These are phyloP conservation scores for Suhomyces ambrosiae DNA, from an alignment of 1,139 yeast species.

Conservation along the genomic window DNA sequence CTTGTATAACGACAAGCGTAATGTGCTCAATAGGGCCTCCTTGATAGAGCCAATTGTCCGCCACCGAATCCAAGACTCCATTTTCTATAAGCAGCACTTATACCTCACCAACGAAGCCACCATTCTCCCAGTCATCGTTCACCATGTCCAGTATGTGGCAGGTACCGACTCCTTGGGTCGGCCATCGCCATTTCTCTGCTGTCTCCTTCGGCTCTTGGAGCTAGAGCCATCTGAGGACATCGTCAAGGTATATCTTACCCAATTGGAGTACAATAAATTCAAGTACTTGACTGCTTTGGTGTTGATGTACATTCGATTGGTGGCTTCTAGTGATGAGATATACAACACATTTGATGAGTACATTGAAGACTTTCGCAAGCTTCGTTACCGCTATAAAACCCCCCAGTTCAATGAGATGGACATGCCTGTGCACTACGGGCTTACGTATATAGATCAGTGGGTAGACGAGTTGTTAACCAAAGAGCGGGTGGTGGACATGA, in stretches of 20 bases:
- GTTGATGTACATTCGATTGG: constrained; percentile 59
- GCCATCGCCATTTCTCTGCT: constrained; percentile 67
- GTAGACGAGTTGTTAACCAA: constrained; percentile 53
- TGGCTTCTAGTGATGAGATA: constrained; percentile 45
- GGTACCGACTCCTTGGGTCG: constrained; percentile 51
- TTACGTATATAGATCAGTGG: constrained; percentile 60
- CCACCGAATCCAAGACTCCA: constrained; percentile 66
- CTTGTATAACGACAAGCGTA: constrained; percentile 23
- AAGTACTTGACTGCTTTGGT: constrained; percentile 68
- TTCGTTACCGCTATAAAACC: constrained; percentile 32
- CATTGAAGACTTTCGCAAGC: constrained; percentile 56
- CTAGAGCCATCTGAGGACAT: constrained; percentile 60
- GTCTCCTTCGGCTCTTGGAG: constrained; percentile 63
- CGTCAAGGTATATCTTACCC: constrained; percentile 51
- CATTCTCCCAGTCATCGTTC: constrained; percentile 35
- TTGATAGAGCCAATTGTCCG: constrained; percentile 68
- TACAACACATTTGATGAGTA: constrained; percentile 55
- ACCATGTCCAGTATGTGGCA: constrained; percentile 47
- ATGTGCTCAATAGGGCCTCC: constrained; percentile 45
- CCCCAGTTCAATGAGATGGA: constrained; percentile 24
- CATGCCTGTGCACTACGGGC: constrained; percentile 31
- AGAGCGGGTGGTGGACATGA: constrained; percentile 58
- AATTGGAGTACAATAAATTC: constrained; percentile 50
- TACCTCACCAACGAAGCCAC: constrained; percentile 59
- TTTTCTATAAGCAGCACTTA: constrained; percentile 69